phyloP scores from a whole-genome alignment of 306 rosid genomes.

The Acacia crassicarpa region DNA sequence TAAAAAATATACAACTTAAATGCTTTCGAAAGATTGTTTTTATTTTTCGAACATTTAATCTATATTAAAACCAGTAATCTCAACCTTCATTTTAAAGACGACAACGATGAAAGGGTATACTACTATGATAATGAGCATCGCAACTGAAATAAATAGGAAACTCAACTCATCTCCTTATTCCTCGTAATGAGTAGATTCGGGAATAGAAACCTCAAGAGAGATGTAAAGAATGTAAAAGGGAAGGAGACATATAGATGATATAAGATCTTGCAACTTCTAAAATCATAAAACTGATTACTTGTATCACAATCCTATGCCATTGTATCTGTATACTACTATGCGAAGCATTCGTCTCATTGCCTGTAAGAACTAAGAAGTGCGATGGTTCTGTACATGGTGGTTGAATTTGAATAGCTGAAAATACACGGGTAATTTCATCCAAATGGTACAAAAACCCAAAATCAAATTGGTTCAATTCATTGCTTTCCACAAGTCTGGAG shows the following conservation, averaged over 20 bases:
- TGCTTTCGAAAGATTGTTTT: background rate
- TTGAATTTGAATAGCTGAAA: constrained; percentile 4
- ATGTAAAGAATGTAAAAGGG: background rate
- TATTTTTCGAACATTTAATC: background rate
- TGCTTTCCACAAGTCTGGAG: constrained; percentile 39
- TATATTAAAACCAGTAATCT: no score
- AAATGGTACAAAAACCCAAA: constrained; percentile 30
- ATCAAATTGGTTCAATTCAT: constrained; percentile 6
- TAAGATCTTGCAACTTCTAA: background rate
- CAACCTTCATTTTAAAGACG: no score
- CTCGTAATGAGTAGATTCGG: background rate
- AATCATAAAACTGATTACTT: background rate
- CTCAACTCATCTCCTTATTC: background rate
- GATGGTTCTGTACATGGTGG: background rate
- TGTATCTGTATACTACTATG: background rate
- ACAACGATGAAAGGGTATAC: no score
- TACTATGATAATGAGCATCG: no score
- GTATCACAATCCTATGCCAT: constrained; percentile 4
- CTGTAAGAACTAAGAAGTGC: background rate
- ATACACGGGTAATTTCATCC: constrained; percentile 19
- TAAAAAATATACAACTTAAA: no score
- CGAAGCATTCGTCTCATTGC: constrained; percentile 9
- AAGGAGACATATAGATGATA: background rate
- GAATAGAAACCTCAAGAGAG: background rate
- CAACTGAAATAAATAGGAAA: background rate